Evolutionary conservation across 768 basidiomycete genomes (phyloP), one percentile per base, ranked within the genome.

Genomic region (Pisolithus sp.): DNA sequence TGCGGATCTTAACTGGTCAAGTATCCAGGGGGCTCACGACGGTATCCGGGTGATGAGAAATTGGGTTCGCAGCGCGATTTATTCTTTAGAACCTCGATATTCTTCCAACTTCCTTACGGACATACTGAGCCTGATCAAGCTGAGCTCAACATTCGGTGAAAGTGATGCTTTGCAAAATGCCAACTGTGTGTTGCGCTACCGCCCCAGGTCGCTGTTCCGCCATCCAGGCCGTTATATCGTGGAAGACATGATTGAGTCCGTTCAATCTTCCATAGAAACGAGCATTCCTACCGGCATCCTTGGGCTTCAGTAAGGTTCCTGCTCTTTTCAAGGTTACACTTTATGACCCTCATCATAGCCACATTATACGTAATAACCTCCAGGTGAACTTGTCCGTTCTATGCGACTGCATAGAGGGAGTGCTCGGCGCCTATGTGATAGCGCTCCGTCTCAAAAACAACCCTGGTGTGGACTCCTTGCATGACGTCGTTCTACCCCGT

Each of bases 401-500:
- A 2, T 84, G 80, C 49, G 72, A 78, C 49, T 64, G 76, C 40
- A 53, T 81, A 17, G 84, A 86, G 39, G 62, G 64, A 9, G 59
- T 85, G 2, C 74, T 76, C 45, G 69, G 68, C 7, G 68, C 68
- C 13, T 57, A 73, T 6, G 64, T 77, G 5, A 49, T 83, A 2
- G 67, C 68, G 1, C 59, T 60, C 38, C 64, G 62, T 60, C 63
- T 50, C 56, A 58, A 24, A 37, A 54, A 9, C n/a, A 23, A 23
- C 13, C 20, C 21, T 3, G 21, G 15, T 4, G 53, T 37, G 0
- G 50, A 15, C 2, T 41, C 41, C 41, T 60, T 81, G 0, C 76
- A 83, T 58, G 68, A 71, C 15, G 56, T 80, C 23, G 74, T 75
- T 5, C 68, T 85, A 30, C 83, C 83, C 0, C 73, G 73, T 2